Base-by-base conservation (phyloP, 106 monocot genomes). In the Posidonia australis region DNA sequence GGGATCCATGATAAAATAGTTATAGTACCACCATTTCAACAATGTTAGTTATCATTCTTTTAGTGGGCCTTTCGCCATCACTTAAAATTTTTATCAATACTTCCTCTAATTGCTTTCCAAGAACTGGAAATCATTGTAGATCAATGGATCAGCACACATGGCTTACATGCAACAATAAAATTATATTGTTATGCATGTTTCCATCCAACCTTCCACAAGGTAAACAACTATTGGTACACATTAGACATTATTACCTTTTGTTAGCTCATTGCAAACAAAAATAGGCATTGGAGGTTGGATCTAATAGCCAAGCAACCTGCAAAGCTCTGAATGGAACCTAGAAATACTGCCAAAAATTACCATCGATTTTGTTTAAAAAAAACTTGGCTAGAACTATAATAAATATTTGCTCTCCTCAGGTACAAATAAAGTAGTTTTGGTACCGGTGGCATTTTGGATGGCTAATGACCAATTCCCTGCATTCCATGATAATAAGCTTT, bases 21-120 rank as follows among this genome's bases (percentile, higher is more conserved):
- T n/a, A n/a, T n/a, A n/a, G n/a, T n/a, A n/a, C n/a, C 98, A 91
- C 98, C 98, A 98, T 91, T 63, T 85, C 84, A 56, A 98, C 85
- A 28, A 91, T 72, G 46, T 98, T 90, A 42, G 74, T 81, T 60
- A 98, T 98, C 91, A 98, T 91, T 67, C 80, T 74, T 77, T 98
- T 87, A 42, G 98, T 82, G 54, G 98, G 98, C 21, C 83, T 73
- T 67, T 88, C 85, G 14, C 85, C 90, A 23, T 98, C 98, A 25
- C 85, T 70, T 65, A 98, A 79, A 69, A 98, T 91, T 32, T 71
- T 87, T 24, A 81, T 80, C 22, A 98, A 69, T 31, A 91, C 98
- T 44, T 98, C 91, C 51, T 98, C 91, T 31, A 65, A n/a, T n/a
- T n/a, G n/a, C n/a, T n/a, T n/a, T n/a, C n/a, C n/a, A n/a, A n/a